Conservation (phyloP, 768 basidiomycete species). For the Pisolithus tinctorius region DNA sequence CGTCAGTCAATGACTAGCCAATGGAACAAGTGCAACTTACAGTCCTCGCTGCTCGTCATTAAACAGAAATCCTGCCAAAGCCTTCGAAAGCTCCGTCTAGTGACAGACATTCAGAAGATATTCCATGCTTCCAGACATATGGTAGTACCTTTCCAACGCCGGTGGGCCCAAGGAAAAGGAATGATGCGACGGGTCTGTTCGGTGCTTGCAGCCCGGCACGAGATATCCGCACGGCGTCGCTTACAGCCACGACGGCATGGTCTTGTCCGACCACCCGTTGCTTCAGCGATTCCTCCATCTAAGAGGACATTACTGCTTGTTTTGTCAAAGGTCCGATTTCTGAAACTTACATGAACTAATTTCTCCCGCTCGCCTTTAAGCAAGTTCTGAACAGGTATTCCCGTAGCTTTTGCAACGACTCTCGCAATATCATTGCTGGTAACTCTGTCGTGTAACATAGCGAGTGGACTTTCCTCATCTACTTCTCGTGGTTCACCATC, state of each 20-base stretch:
- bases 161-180: conserved; percentile 86
- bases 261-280: conserved; percentile 86
- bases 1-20: background rate
- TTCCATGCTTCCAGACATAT: background rate
- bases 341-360: conserved; percentile 68
- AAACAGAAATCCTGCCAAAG: conserved; percentile 83
- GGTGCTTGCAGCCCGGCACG: conserved; percentile 87
- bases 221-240: conserved; percentile 89
- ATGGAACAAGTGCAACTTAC: conserved; percentile 36
- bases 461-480: conserved; percentile 34
- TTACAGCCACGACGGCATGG: conserved; percentile 77
- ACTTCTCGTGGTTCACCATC: conserved; percentile 41
- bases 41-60: conserved; percentile 82
- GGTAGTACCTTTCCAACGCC: conserved; percentile 71
- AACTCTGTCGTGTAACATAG: conserved; percentile 80
- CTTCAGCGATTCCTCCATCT: conserved; percentile 84
- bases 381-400: conserved; percentile 85
- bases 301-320: conserved; percentile 1
- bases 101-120: background rate
- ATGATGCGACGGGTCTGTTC: conserved; percentile 85
- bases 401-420: conserved; percentile 83
- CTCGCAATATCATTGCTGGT: conserved; percentile 85
- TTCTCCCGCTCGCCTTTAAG: conserved; percentile 88
- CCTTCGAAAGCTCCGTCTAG: conserved; percentile 85
- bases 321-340: background rate